Evolutionary conservation across 495 filamentous ascomycete genomes (phyloP), one percentile per base, ranked within the genome.

Genomic region (Penicillium paxilli): DNA sequence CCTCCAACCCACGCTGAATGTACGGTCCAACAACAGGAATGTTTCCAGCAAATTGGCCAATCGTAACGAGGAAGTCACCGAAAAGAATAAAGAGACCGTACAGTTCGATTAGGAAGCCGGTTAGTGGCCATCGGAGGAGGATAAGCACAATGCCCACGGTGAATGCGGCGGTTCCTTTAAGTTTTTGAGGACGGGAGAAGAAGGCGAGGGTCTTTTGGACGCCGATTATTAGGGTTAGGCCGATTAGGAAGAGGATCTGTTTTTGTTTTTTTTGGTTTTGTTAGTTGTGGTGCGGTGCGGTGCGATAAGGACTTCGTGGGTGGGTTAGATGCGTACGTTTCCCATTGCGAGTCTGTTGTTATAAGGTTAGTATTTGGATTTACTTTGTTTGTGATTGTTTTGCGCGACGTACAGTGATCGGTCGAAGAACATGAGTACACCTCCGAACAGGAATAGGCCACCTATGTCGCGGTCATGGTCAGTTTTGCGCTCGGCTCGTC

Each of bases 391-490:
- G 14, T 32, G 5, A 9, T 32, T 32, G 28, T 5, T 12, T 12
- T 32, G 30, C 4, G 30, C 11, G 30, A 32, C 30, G 30, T 80
- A 89, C 91, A 98, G 89, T 59, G 94, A 90, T 52, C 95, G 85
- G 73, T 98, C 94, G 70, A 98, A 98, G 77, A 98, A 97, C 75
- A 98, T 84, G 57, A 98, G 71, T 4, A 98, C 89, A 47, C 94
- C 94, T 54, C 91, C 90, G 65, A 96, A 77, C 42, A 98, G 82
- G 81, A 98, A 98, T 77, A 96, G 84, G 48, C 86, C 90, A 59
- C 93, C 93, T 92, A 63, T 41, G 37, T 33, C 35, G 30, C 11
- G 11, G 30, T 14, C 11, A 32, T 44, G 11, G 33, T 26, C 12
- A n/a, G 23, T 35, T 61, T n/a, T 54, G 33, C 30, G 28, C 26